Evolutionary conservation across 2,329 filamentous ascomycete species (phyloP).

Genomic region (Phyllachora maydis): DNA sequence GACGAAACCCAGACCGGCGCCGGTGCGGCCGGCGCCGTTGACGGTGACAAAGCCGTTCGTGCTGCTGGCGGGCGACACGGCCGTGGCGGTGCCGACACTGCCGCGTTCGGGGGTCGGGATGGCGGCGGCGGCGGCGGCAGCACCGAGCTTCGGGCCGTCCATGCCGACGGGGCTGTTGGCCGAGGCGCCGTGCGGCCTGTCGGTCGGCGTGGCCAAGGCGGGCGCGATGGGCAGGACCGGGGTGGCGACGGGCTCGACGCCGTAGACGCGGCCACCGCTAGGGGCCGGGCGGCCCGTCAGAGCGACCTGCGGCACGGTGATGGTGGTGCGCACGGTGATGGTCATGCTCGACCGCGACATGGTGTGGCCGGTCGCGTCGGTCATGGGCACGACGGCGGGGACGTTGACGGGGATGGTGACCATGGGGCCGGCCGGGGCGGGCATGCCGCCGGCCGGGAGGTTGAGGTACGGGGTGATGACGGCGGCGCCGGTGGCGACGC

Average conservation of each 20-base stretch:
- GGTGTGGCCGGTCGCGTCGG: slow-evolving; percentile 20
- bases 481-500: slow-evolving; percentile 27
- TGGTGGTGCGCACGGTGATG: slow-evolving; percentile 20
- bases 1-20: slow-evolving; percentile 21
- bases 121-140: slow-evolving; percentile 12
- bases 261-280: no score
- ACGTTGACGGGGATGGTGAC: slow-evolving; percentile 23
- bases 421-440: no score
- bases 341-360: slow-evolving; percentile 30
- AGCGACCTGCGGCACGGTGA: slow-evolving; percentile 30
- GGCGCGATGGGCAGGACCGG: slow-evolving; percentile 5
- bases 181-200: slow-evolving; percentile 1
- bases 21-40: slow-evolving; percentile 13
- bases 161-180: slow-evolving; percentile 10
- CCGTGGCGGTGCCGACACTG: slow-evolving; percentile 14
- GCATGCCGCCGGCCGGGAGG: no score
- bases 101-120: slow-evolving; percentile 17
- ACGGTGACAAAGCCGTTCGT: slow-evolving; percentile 11
- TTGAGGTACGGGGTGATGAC: no score
- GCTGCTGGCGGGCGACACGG: slow-evolving; percentile 15
- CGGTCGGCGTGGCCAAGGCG: no score
- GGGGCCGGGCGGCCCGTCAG: no score
- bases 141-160: slow-evolving; percentile 12
- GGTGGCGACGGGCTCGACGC: slow-evolving; percentile 7
- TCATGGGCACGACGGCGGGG: slow-evolving; percentile 29